These are phyloP conservation scores for Sporisorium scitamineum DNA, from an alignment of 1,284 basidiomycete genomes.

Conservation along the genomic window DNA sequence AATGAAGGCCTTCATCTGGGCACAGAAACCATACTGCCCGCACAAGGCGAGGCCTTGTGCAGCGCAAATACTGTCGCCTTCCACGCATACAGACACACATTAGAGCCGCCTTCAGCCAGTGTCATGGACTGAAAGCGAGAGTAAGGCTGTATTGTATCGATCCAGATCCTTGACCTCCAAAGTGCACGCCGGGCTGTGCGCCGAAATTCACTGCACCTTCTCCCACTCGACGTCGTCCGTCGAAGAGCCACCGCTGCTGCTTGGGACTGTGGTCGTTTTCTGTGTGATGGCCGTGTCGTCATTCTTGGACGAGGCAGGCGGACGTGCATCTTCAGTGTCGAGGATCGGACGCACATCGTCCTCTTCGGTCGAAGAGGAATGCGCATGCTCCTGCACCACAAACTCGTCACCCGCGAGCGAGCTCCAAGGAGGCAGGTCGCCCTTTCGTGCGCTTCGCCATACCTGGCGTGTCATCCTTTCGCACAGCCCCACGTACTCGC, in stretches of 20 bases:
- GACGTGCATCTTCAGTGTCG: constrained; percentile 31
- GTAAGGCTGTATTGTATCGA: not conserved
- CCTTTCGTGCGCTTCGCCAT: constrained; percentile 53
- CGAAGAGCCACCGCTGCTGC: constrained; percentile 21
- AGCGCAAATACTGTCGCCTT: no score
- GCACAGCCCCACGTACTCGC: constrained; percentile 41
- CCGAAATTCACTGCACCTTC: constrained; percentile 38
- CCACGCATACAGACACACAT: no score
- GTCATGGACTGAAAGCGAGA: not conserved
- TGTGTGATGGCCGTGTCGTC: constrained; percentile 20
- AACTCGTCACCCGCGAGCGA: constrained; percentile 41
- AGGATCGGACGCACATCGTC: constrained; percentile 21
- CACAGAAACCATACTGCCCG: no score
- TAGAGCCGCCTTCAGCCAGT: not conserved
- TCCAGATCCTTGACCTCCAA: not conserved
- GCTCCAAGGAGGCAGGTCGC: constrained; percentile 55
- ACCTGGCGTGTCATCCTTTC: constrained; percentile 51
- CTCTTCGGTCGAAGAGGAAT: constrained; percentile 17
- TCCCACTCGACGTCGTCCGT: constrained; percentile 53
- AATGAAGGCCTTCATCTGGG: no score
- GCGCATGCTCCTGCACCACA: constrained; percentile 27
- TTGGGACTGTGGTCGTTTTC: constrained; percentile 48
- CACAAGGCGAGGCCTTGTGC: no score
- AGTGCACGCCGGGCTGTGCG: not conserved
- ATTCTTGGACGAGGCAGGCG: constrained; percentile 19